Base-by-base conservation (phyloP, 2,329 filamentous ascomycete species). In the Neofusicoccum ribis region DNA sequence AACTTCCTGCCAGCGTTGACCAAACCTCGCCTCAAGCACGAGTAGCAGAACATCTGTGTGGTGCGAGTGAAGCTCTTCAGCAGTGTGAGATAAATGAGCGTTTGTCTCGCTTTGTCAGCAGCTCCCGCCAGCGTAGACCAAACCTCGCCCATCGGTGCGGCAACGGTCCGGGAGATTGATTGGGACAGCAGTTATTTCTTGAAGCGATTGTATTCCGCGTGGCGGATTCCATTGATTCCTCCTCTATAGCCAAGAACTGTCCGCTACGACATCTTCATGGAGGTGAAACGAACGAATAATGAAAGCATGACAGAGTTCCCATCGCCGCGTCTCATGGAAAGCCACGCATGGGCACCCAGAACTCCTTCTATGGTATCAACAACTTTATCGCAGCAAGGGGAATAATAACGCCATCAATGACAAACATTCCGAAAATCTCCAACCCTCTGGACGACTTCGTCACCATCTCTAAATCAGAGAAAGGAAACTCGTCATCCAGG, bases 321-420 rank as follows among this genome's bases (percentile, higher is more conserved):
- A 20, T 3, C 31, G 5, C 23, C 23, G 23, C 23, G 23, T 23
- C 23, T 23, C 34, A 14, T 17, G 14, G 3, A 39, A 39, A 20
- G 15, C 31, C 50, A 44, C 7, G 43, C 14, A 44, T 6, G 5
- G 15, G 31, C n/a, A 20, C 14, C 12, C 34, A 15, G 34, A 20
- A 23, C 9, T 20, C 50, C 49, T 52, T 43, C 36, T 27, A 58
- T 27, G n/a, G 5, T 15, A n/a, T 52, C 49, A 15, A 39, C 37
- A 15, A 39, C 37, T 11, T 15, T 11, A 5, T 14, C 11, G 23
- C 6, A 43, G 6, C 27, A 27, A 31, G 39, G 20, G 37, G 17
- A 27, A 58, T 20, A 37, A 31, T 15, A 43, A 58, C 52, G 52
- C 52, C 52, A 9, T 37, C 52, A 58, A 43, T 58, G 52, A 58